Base-by-base conservation (phyloP, 768 basidiomycete species). In the Hysterangium stoloniferum region DNA sequence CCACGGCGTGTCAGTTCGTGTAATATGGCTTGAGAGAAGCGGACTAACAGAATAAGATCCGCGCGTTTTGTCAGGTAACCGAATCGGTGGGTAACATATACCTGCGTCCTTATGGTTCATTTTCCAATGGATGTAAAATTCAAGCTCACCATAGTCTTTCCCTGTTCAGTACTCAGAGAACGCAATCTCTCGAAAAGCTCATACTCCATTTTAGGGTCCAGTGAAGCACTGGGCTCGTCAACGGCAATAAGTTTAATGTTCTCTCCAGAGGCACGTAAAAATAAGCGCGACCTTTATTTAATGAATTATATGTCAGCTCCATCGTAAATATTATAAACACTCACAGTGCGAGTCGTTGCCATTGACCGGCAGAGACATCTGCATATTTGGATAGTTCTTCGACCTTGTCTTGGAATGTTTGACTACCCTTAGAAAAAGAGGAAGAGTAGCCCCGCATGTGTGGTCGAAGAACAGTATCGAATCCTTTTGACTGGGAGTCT, bases 211-310 rank as follows among this genome's bases (percentile, higher is more conserved):
- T 73, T 62, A 7, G 82, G 71, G 46, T 82, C 81, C 34, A 81
- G 56, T 2, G 76, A 71, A 0, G 78, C 77, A 33, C 71, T 79
- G 0, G 80, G 78, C 58, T 82, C 80, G 53, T 83, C 81, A 2
- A 76, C 69, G 2, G 76, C 69, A 15, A 80, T 63, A 9, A 81
- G 71, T 25, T 67, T 70, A 20, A 73, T 66, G 3, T 71, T 8
- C 9, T 61, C 63, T n/a, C 65, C 69, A 0, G 64, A 61, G 19
- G 73, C 55, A 1, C 71, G 66, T 65, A 71, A 70, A 57, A 72
- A 72, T 3, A 67, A 67, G 27, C 71, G 65, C 1, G 71, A 65
- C 41, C 58, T 52, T 25, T 7, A 41, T n/a, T 13, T 19, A 35
- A 6, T 36, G 42, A 43, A 54, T 45, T 31, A 60, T 64, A 9